phyloP scores from a whole-genome alignment of 768 basidiomycete genomes.

The Artomyces pyxidatus region DNA sequence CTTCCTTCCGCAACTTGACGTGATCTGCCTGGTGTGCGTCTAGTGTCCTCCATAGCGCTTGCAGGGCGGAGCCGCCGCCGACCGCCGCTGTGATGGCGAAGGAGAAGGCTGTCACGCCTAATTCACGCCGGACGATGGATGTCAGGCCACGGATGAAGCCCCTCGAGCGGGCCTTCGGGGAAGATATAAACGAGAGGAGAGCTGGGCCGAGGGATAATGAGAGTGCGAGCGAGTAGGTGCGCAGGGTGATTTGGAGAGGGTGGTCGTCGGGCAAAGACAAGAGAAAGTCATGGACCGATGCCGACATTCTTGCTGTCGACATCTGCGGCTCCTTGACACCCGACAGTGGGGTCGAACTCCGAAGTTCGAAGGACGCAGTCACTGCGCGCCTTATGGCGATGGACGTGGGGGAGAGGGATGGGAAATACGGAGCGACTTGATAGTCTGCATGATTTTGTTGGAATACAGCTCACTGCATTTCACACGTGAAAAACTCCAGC shows the following conservation, averaged over 20 bases:
- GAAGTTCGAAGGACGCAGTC: too few species aligned
- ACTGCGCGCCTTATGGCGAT: too few species aligned
- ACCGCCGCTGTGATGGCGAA: constrained; percentile 57
- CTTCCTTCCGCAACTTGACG: neutral
- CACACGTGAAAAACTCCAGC: too few species aligned
- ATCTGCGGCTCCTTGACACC: too few species aligned
- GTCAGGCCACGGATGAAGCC: constrained; percentile 19
- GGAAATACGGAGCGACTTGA: too few species aligned
- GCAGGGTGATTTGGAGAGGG: constrained; percentile 48
- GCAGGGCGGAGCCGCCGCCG: constrained; percentile 54
- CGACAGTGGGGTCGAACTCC: too few species aligned
- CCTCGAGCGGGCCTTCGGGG: constrained; percentile 20
- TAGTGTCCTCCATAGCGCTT: constrained; percentile 33
- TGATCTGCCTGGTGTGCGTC: constrained; percentile 7
- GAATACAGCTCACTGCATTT: too few species aligned
- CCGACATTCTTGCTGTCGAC: neutral
- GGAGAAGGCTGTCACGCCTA: constrained; percentile 58
- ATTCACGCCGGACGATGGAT: constrained; percentile 44
- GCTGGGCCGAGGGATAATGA: constrained; percentile 62
- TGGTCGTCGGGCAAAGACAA: constrained; percentile 27
- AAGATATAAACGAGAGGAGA: constrained; percentile 43
- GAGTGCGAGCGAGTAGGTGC: constrained; percentile 61
- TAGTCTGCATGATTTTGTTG: too few species aligned
- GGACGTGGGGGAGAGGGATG: too few species aligned
- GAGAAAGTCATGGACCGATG: neutral